These are phyloP conservation scores for Hymenochaete sp. DNA, from an alignment of 1,284 basidiomycete genomes.

Conservation along the genomic window DNA sequence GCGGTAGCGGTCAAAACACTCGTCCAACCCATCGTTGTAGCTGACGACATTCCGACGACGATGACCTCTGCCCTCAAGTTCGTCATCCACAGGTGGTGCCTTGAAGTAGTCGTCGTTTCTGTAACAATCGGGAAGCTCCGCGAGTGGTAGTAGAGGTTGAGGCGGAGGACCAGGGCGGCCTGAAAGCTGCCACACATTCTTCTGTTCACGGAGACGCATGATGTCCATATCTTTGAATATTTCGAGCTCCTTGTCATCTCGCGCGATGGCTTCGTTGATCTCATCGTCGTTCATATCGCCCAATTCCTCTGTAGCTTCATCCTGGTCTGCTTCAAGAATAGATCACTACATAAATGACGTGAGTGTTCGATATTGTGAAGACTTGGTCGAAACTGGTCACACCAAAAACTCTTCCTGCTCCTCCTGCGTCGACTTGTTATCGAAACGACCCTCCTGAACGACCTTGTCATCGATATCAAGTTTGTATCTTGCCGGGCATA, in stretches of 20 bases:
- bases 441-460: constrained; percentile 98
- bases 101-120: constrained; percentile 77
- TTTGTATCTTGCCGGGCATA: constrained; percentile 93
- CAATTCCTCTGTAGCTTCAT: constrained; percentile 87
- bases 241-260: constrained; percentile 71
- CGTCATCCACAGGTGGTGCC: constrained; percentile 56
- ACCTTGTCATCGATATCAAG: constrained; percentile 99
- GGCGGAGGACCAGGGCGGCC: constrained; percentile 80
- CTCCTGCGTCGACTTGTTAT: constrained; percentile 96
- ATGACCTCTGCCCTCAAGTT: constrained; percentile 75
- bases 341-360: constrained; percentile 52
- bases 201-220: constrained; percentile 67
- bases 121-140: constrained; percentile 91
- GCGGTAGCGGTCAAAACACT: too few relatives aligned
- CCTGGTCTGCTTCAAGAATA: constrained; percentile 83
- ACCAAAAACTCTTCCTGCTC: constrained; percentile 95
- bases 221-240: constrained; percentile 84
- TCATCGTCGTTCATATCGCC: constrained; percentile 98
- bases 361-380: too few relatives aligned
- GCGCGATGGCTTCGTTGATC: constrained; percentile 88
- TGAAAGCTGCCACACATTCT: constrained; percentile 63
- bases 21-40: constrained; percentile 91
- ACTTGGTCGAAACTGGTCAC: constrained; percentile 26
- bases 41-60: constrained; percentile 78
- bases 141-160: constrained; percentile 73